Conservation (phyloP, 1,284 basidiomycete genomes). For the Apiotrichum laibachii region DNA sequence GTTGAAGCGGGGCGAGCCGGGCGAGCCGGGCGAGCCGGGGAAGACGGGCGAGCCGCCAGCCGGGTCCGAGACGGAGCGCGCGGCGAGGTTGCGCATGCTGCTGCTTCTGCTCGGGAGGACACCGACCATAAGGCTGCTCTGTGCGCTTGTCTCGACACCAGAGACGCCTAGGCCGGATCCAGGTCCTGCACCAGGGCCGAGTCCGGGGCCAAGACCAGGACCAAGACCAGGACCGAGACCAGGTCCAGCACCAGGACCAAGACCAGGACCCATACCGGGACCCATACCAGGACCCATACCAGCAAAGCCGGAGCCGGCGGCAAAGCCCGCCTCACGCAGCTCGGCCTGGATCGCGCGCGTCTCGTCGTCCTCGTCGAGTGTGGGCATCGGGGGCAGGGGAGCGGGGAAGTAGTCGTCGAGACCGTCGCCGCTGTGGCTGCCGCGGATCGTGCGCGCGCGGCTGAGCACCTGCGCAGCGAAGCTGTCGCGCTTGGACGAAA, state of each 20-base stretch:
- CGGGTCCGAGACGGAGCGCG: too few relatives aligned
- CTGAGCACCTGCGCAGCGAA: constrained; percentile 22
- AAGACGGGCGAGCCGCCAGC: too few relatives aligned
- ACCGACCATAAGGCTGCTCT: too few relatives aligned
- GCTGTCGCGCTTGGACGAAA: constrained; percentile 6
- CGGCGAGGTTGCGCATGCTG: too few relatives aligned
- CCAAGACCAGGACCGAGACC: background rate
- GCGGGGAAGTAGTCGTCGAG: constrained; percentile 19
- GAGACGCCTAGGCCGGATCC: background rate
- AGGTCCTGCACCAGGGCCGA: background rate
- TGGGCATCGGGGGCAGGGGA: constrained; percentile 35
- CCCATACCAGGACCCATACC: too few relatives aligned
- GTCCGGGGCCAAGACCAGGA: background rate
- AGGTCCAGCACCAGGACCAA: background rate
- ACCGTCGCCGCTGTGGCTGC: constrained; percentile 13
- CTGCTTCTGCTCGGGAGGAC: too few relatives aligned
- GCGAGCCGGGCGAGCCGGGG: too few relatives aligned
- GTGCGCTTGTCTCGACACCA: too few relatives aligned
- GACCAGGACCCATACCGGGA: too few relatives aligned
- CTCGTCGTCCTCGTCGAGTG: constrained; percentile 50
- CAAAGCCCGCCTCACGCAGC: constrained; percentile 2
- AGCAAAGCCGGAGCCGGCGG: background rate
- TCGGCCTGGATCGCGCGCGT: constrained; percentile 26
- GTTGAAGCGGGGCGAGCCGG: background rate
- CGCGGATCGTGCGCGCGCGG: constrained; percentile 18